phyloP scores from a whole-genome alignment of 768 basidiomycete genomes.

The Leccinum fibrillosum region DNA sequence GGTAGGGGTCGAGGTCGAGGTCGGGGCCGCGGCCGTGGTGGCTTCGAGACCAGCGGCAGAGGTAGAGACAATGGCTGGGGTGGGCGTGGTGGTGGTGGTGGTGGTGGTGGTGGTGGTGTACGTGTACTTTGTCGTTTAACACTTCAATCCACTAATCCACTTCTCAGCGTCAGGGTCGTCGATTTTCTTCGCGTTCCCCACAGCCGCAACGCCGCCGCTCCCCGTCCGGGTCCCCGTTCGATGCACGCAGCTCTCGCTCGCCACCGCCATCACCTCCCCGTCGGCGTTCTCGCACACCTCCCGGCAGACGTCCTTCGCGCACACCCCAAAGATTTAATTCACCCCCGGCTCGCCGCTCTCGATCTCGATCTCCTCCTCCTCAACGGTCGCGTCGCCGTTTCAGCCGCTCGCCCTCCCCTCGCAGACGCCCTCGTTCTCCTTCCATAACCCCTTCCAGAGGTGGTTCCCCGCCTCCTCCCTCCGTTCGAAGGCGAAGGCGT shows the following conservation, averaged over 20 bases:
- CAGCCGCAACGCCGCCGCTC: conserved; percentile 50
- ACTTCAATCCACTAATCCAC: conserved; percentile 6
- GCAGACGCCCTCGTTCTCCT: conserved; percentile 32
- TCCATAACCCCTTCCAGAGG: conserved; percentile 31
- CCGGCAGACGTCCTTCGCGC: conserved; percentile 34
- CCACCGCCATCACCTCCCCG: conserved; percentile 31
- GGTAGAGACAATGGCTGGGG: conserved; percentile 66
- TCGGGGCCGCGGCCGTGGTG: conserved; percentile 47
- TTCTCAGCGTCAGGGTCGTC: conserved; percentile 42
- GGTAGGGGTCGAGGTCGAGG: conserved; percentile 61
- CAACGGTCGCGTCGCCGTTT: conserved; percentile 25
- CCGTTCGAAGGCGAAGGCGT: conserved; percentile 37
- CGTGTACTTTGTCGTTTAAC: conserved; percentile 6
- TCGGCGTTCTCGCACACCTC: conserved; percentile 39
- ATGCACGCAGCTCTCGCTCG: conserved; percentile 39
- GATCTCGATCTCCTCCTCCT: conserved; percentile 30
- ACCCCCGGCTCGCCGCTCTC: conserved; percentile 38
- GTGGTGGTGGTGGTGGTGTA: conserved; percentile 52
- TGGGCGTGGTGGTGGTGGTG: conserved; percentile 53
- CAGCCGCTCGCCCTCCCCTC: conserved; percentile 27
- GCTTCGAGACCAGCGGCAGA: conserved; percentile 49
- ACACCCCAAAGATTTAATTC: conserved; percentile 29
- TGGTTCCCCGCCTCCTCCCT: conserved; percentile 39
- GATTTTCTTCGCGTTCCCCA: conserved; percentile 41
- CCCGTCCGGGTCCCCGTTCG: conserved; percentile 34